Evolutionary conservation across 1,284 basidiomycete genomes (phyloP), one percentile per base, ranked within the genome.

Genomic region (Microbotryum saponariae): DNA sequence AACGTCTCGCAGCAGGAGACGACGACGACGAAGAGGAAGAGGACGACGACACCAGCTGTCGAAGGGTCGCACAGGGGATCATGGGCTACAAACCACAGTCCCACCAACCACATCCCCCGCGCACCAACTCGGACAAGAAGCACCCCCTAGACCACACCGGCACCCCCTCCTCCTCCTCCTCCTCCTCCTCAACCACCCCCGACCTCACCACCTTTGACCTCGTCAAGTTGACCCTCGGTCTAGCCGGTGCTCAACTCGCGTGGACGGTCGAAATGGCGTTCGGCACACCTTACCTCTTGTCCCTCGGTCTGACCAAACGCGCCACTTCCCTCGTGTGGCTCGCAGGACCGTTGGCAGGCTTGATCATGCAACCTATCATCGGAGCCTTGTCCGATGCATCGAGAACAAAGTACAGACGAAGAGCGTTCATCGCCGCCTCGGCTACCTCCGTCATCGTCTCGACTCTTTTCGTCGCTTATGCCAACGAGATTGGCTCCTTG

Each of bases 331-430:
- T 58, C 18, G 92, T 97, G 37, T 97, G 94, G 94, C 82, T 97
- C 48, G 94, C 93, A 47, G 94, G 93, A 8, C 91, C 91, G 0
- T 76, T 97, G 64, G 90, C 89, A 61, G 94, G 94, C 12, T 80
- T 97, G 54, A 81, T 97, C 59, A 91, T 91, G 6, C 94, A 97
- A 74, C 94, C 94, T 23, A 81, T 97, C 63, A 93, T 97, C 66
- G 93, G 91, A 23, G 65, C 67, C n/a, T 44, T 69, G 16, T 69
- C 67, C 12, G 67, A 69, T 55, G 33, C 60, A 1, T 59, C 57
- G 7, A 23, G 56, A 20, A 49, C 59, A 0, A 59, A 51, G 29
- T 69, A 58, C 50, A 60, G 67, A 6, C 58, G 67, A 2, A 53
- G 67, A 4, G 45, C 31, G 20, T 69, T 59, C 57, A 63, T 69